These are phyloP conservation scores for Pseudopyrenochaeta lycopersici DNA, from an alignment of 2,329 filamentous ascomycete species.

Conservation along the genomic window DNA sequence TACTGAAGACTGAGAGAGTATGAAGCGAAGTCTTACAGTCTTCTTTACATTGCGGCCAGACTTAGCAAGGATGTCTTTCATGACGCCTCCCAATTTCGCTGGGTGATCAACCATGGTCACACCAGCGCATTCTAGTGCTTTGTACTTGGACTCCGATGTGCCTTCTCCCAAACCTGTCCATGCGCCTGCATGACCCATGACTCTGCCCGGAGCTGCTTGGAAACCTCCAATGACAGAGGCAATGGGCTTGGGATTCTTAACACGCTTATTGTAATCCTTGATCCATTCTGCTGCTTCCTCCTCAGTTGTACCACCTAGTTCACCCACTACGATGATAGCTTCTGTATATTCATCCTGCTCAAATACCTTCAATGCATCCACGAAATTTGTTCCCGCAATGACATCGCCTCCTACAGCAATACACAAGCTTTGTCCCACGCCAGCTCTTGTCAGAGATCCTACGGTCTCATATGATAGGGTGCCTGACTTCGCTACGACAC, in stretches of 20 bases:
- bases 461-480: constrained; percentile 84
- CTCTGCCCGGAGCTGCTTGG: constrained; percentile 67
- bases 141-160: constrained; percentile 70
- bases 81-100: constrained; percentile 73
- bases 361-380: constrained; percentile 74
- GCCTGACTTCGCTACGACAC: constrained; percentile 82
- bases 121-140: constrained; percentile 70
- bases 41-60: constrained; percentile 52
- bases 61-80: constrained; percentile 68
- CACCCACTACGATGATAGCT: constrained; percentile 76
- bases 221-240: constrained; percentile 75
- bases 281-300: constrained; percentile 79
- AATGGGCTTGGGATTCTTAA: constrained; percentile 74
- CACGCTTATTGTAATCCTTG: constrained; percentile 67
- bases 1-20: too few species aligned
- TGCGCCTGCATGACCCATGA: constrained; percentile 84
- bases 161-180: constrained; percentile 74
- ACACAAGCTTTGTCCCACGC: constrained; percentile 78
- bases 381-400: constrained; percentile 76
- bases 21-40: constrained; percentile 38
- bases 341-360: constrained; percentile 73
- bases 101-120: constrained; percentile 78
- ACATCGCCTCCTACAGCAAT: constrained; percentile 82
- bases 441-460: constrained; percentile 75
- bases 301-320: constrained; percentile 75